A percentile compares a stretch with the other conserved stretches of the same genome.
Conservation (phyloP, 2,329 filamentous ascomycete species). For the Pezicula neosporulosa region DNA sequence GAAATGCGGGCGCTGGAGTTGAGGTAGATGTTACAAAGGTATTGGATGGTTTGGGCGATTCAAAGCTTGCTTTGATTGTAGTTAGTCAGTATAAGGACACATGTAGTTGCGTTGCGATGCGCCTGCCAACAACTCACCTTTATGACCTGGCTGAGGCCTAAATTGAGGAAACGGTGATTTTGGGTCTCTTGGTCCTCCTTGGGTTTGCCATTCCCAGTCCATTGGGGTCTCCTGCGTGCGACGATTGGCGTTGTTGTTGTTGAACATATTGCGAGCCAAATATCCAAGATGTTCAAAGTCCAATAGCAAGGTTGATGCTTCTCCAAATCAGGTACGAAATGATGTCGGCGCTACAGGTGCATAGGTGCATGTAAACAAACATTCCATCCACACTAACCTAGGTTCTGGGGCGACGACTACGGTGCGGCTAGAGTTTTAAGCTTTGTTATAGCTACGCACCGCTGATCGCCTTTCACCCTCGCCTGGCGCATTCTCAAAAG, state of each 20-base stretch:
- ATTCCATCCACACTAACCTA: too few species aligned
- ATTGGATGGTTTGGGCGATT: constrained; percentile 36
- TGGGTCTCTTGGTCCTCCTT: constrained; percentile 50
- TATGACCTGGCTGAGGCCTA: constrained; percentile 25
- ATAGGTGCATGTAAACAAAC: neutral
- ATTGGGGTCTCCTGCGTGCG: constrained; percentile 59
- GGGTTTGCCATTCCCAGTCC: constrained; percentile 63
- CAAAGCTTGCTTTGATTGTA: constrained; percentile 18
- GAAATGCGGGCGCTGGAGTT: constrained; percentile 47
- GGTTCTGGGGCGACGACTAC: too few species aligned
- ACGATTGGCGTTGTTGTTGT: constrained; percentile 46
- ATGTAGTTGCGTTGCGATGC: neutral
- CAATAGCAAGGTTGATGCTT: neutral
- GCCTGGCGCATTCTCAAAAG: neutral
- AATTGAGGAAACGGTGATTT: constrained; percentile 60
- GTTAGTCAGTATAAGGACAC: constrained; percentile 12
- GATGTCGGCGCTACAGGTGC: too few species aligned
- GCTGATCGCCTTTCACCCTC: neutral
- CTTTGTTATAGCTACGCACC: neutral
- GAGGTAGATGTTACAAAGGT: constrained; percentile 42
- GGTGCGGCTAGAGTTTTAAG: neutral
- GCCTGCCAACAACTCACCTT: constrained; percentile 15
- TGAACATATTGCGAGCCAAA: constrained; percentile 17
- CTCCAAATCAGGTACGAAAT: neutral
- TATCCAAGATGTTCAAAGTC: neutral